These are phyloP conservation scores for Urostyla sp. DNA, from an alignment of 73 alveolate genomes.

Conservation along the genomic window DNA sequence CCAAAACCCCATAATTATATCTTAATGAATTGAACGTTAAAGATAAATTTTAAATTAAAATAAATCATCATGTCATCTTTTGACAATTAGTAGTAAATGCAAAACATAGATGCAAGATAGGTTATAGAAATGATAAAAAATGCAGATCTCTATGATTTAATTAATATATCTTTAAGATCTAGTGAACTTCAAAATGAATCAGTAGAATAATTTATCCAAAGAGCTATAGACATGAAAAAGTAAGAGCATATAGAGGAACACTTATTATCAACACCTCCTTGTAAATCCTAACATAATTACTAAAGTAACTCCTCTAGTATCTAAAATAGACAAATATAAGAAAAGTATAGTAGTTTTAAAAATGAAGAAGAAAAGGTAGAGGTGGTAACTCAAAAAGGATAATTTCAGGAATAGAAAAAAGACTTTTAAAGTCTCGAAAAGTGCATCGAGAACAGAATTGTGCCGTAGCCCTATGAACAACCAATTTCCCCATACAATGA, in stretches of 20 bases:
- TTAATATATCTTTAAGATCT: conserved; percentile 19
- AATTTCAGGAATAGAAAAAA: no score
- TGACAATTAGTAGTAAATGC: not conserved
- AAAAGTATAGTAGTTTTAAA: no score
- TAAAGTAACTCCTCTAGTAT: not conserved
- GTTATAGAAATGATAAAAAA: conserved; percentile 41
- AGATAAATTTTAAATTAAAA: not conserved
- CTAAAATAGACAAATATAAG: not conserved
- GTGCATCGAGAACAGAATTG: no score
- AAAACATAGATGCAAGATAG: conserved; percentile 22
- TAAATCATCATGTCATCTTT: not conserved
- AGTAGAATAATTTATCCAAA: conserved; percentile 27
- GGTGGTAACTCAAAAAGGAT: no score
- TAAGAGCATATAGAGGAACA: not conserved
- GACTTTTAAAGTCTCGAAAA: no score
- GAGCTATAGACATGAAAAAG: conserved; percentile 4
- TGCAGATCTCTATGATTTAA: conserved; percentile 41
- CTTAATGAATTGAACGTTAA: not conserved
- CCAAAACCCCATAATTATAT: not conserved
- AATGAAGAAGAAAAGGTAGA: no score
- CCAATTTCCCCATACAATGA: no score
- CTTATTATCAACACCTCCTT: conserved; percentile 7
- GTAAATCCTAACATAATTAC: not conserved
- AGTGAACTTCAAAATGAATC: conserved; percentile 19
- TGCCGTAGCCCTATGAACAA: no score